A percentile compares a stretch with the other conserved stretches of the same genome.
These are phyloP conservation scores for Vaccinium vitisidaea DNA, from an alignment of 148 eudicot genomes.

Conservation along the genomic window DNA sequence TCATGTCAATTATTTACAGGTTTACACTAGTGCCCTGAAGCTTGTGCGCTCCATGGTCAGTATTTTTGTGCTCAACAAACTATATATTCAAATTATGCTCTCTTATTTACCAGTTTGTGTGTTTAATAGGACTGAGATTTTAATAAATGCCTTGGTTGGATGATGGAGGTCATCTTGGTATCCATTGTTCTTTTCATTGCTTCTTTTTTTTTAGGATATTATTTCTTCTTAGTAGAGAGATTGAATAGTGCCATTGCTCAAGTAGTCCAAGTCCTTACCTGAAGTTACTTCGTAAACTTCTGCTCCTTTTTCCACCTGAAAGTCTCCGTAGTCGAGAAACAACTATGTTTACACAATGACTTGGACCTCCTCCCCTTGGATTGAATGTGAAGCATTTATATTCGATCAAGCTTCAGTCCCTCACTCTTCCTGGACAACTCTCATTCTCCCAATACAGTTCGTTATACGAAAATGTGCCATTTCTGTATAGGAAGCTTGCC, in stretches of 20 bases:
- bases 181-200: not conserved
- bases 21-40: conserved; percentile 92
- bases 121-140: not conserved
- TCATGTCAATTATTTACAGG: conserved; percentile 44
- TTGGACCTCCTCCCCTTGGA: not conserved
- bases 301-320: not conserved
- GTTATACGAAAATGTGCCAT: not conserved
- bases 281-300: not conserved
- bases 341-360: not conserved
- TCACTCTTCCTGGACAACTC: not conserved
- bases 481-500: not conserved
- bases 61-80: conserved; percentile 5
- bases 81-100: not conserved
- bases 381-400: conserved; percentile 7
- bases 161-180: not conserved
- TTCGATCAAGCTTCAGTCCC: not conserved
- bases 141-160: not conserved
- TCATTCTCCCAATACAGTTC: not conserved
- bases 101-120: not conserved
- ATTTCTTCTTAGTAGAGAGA: not conserved
- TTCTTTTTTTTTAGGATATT: not conserved
- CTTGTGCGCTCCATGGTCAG: conserved; percentile 96
- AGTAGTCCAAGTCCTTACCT: not conserved
- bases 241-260: not conserved
- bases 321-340: not conserved